phyloP scores from a whole-genome alignment of 768 basidiomycete species.

The Boletus subparvulus region DNA sequence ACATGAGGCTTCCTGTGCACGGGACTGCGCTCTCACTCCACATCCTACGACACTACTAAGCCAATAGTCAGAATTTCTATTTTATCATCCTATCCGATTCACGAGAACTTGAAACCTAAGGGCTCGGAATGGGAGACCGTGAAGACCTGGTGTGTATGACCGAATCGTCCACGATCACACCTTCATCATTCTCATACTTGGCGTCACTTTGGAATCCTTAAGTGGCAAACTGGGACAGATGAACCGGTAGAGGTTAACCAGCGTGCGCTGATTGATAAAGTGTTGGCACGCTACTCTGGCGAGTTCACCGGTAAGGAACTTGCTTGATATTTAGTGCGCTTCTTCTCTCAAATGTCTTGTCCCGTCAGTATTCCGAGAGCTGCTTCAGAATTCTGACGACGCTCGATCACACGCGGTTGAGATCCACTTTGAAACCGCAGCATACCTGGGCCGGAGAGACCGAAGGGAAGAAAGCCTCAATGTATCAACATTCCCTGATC shows the following conservation, averaged over 20 bases:
- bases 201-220: background rate
- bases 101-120: background rate
- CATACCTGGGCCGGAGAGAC: constrained; percentile 17
- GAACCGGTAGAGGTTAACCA: constrained; percentile 87
- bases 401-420: constrained; percentile 72
- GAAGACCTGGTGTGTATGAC: background rate
- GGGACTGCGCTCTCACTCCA: no score
- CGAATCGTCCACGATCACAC: background rate
- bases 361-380: constrained; percentile 63
- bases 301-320: constrained; percentile 68
- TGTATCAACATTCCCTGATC: constrained; percentile 47
- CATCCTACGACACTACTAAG: no score
- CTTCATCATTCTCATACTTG: background rate
- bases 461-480: constrained; percentile 18
- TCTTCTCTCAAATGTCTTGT: no score
- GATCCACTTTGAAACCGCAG: constrained; percentile 71
- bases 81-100: no score
- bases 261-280: constrained; percentile 89
- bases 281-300: constrained; percentile 90
- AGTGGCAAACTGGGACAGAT: constrained; percentile 50
- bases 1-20: no score
- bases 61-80: no score
- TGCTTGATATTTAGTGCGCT: no score
- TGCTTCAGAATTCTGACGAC: constrained; percentile 96
- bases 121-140: background rate